Conservation (phyloP, 768 basidiomycete genomes). For the Glaciozyma martinii region DNA sequence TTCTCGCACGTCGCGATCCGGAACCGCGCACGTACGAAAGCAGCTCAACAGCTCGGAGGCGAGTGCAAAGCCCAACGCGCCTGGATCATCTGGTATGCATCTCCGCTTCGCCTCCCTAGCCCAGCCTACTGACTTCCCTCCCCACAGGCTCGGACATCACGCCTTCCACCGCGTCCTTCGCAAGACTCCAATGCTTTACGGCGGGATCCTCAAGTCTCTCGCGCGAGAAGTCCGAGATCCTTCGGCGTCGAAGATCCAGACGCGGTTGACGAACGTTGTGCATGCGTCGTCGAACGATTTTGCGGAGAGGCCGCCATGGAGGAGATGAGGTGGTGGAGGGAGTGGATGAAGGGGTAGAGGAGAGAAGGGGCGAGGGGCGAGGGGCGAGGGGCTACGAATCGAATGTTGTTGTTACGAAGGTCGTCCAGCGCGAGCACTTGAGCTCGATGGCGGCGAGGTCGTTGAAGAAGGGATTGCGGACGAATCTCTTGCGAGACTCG, state of each 20-base stretch:
- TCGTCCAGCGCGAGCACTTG: not conserved
- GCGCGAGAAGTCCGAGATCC: not conserved
- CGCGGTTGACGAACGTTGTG: not conserved
- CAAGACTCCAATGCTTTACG: conserved; percentile 44
- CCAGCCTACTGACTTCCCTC: not conserved
- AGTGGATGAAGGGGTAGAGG: too few species aligned
- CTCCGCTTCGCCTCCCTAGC: not conserved
- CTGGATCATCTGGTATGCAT: conserved; percentile 53
- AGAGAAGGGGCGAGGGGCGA: too few species aligned
- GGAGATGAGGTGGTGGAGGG: not conserved
- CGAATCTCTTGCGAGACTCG: not conserved
- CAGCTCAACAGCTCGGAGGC: conserved; percentile 43
- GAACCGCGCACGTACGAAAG: conserved; percentile 44
- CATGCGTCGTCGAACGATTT: not conserved
- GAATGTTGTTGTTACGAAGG: not conserved
- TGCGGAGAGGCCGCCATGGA: not conserved
- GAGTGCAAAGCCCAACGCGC: conserved; percentile 47
- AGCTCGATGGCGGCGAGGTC: not conserved
- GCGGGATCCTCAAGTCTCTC: conserved; percentile 10
- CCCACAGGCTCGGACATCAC: conserved; percentile 62
- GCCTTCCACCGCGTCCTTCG: conserved; percentile 65
- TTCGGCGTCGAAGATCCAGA: not conserved
- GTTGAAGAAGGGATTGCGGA: not conserved
- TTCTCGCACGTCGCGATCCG: conserved; percentile 52
- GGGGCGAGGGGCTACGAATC: not conserved